Conservation (phyloP, 208 protist species). For the Acanthamoeba royreba region DNA sequence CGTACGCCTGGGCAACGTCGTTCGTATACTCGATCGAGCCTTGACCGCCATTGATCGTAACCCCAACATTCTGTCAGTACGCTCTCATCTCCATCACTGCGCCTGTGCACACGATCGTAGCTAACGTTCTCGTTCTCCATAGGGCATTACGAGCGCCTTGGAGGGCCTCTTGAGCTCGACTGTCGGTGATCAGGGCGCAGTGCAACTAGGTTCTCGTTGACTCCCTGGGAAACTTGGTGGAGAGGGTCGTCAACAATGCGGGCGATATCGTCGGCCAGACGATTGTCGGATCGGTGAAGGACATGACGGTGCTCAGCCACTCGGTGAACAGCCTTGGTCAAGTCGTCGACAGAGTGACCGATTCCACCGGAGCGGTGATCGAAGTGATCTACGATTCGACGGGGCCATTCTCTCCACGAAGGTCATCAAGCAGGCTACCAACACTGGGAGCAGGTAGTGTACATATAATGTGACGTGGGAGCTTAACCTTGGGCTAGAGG, state of each 20-base stretch:
- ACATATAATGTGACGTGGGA: too few species aligned
- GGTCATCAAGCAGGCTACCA: slow-evolving; percentile 2
- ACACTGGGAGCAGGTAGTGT: too few species aligned
- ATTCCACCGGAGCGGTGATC: neutral
- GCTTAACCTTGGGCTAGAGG: too few species aligned
- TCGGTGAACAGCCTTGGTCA: neutral
- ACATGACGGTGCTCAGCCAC: neutral
- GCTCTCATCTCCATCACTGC: neutral
- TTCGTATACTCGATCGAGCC: neutral
- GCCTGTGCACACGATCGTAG: too few species aligned
- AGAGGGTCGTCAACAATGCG: neutral
- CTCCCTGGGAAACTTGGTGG: neutral
- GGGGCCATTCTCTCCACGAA: neutral
- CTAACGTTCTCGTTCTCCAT: neutral
- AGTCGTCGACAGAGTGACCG: neutral
- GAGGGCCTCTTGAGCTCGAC: neutral
- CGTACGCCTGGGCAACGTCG: neutral
- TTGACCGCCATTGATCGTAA: neutral
- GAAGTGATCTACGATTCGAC: slow-evolving; percentile 1
- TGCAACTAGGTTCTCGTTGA: neutral
- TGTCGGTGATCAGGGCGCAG: neutral
- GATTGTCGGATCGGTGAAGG: neutral
- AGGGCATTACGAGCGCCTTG: neutral
- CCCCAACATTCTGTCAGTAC: neutral
- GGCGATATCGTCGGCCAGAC: neutral